Evolutionary conservation across 441 rosid genomes (phyloP), one percentile per base, ranked within the genome.

Genomic region (Pelargonium citronellum): DNA sequence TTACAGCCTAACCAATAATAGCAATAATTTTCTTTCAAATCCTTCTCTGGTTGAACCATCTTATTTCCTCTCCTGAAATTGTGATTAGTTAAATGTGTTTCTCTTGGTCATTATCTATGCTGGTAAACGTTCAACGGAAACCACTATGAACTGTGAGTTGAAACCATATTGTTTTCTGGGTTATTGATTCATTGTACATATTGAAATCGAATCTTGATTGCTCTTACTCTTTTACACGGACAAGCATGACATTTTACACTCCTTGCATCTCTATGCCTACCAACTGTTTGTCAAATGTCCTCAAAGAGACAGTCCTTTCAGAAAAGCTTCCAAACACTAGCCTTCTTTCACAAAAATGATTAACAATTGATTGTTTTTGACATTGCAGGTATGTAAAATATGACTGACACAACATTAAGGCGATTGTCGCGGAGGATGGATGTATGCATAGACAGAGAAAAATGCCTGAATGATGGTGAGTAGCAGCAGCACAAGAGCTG

Each of bases 401-500:
- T 46, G 51, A 46, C 13, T 1, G 30, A 46, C 51, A 46, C 13
- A 46, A 13, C 51, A 46, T 46, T 13, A 46, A 46, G 51, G 10
- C 51, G 51, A 46, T 6, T 1, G 13, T 10, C 13, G 3, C 13
- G 60, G 60, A 53, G 60, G 60, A n/a, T 53, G n/a, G 60, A 53
- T 19, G 16, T 53, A 53, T 2, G 60, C 60, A 53, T 53, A 53
- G 60, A 15, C 60, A 61, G 73, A 39, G 4, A 68, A 55, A 64
- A 44, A 57, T 1, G 79, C 12, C 70, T 72, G 75, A 55, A 65
- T 63, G 22, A 47, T 17, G 12, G 79, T 72, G 10, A 76, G 67
- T 5, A 72, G 4, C n/a, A 76, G 67, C 1, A 67, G 69, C 1
- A 72, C 44, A n/a, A 65, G 12, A 6, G 75, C 75, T 2, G 79